phyloP scores from a whole-genome alignment of 441 rosid genomes.

The Gossypium davidsonii region DNA sequence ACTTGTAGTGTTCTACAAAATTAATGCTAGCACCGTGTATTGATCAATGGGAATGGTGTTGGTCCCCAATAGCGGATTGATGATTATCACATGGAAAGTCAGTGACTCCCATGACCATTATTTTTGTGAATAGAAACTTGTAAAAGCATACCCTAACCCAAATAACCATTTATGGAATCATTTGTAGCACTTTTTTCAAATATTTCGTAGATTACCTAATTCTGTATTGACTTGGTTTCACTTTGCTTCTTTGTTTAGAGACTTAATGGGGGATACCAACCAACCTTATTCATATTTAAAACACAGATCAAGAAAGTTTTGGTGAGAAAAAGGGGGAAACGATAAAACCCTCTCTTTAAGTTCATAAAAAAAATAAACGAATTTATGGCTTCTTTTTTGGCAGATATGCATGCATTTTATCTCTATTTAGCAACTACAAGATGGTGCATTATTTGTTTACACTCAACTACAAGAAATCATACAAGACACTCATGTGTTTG shows the following conservation, averaged over 20 bases:
- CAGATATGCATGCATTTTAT: not conserved
- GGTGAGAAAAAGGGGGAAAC: not conserved
- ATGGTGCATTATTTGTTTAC: not conserved
- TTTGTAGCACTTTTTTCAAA: not conserved
- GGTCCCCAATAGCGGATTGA: not conserved
- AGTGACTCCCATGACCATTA: not conserved
- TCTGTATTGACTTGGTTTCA: not conserved
- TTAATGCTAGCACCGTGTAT: not conserved
- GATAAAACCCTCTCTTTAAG: not conserved
- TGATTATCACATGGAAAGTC: not conserved
- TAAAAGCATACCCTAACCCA: not conserved
- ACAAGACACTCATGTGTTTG: not conserved
- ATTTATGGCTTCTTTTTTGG: not conserved
- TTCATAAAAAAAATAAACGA: not conserved
- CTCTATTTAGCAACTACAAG: not conserved
- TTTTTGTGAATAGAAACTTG: not conserved
- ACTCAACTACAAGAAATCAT: not conserved
- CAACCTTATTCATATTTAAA: not conserved
- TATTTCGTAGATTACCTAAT: not conserved
- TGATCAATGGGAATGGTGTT: not conserved
- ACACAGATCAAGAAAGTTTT: not conserved
- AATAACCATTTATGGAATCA: conserved; percentile 1
- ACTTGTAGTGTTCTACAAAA: conserved; percentile 2
- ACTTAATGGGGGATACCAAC: not conserved
- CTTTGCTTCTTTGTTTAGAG: not conserved